These are phyloP conservation scores for Sarocladium oryzae DNA, from an alignment of 2,329 filamentous ascomycete species.

Conservation along the genomic window DNA sequence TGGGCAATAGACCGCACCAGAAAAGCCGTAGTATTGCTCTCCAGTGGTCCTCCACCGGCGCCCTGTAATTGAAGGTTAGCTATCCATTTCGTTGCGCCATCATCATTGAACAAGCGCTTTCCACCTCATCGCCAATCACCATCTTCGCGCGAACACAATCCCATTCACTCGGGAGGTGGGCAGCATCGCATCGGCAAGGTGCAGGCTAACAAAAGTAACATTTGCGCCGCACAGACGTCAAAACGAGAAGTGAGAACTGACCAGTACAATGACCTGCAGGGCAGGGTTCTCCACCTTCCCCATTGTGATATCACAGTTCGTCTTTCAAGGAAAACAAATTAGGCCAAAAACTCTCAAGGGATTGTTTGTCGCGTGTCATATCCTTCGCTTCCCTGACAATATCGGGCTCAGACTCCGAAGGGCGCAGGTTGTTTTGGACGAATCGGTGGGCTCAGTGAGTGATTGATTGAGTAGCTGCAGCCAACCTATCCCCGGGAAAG, in stretches of 20 bases:
- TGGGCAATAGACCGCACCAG: constrained; percentile 76
- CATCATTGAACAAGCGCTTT: too few relatives aligned
- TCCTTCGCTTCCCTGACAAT: not conserved
- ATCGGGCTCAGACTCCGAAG: too few relatives aligned
- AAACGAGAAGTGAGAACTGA: constrained; percentile 37
- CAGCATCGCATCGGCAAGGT: not conserved
- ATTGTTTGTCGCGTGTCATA: too few relatives aligned
- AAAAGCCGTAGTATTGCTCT: constrained; percentile 85
- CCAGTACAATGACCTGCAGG: constrained; percentile 69
- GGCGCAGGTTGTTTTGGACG: too few relatives aligned
- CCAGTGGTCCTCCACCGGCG: constrained; percentile 79
- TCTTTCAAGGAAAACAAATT: not conserved
- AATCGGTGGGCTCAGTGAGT: too few relatives aligned
- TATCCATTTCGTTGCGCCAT: too few relatives aligned
- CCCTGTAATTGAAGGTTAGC: constrained; percentile 51
- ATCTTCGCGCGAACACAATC: not conserved
- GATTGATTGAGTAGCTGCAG: too few relatives aligned
- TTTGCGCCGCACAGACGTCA: not conserved
- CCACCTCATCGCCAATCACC: not conserved
- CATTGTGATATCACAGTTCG: not conserved
- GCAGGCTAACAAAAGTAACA: not conserved
- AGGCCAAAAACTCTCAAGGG: not conserved
- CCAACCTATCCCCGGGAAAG: too few relatives aligned
- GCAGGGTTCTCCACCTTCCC: constrained; percentile 32
- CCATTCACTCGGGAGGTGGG: not conserved